Percentiles rank a stretch among this genome's conserved stretches.
These are phyloP conservation scores for Chrysanthemum seticuspe DNA, from an alignment of 129 eudicot species.

Conservation along the genomic window DNA sequence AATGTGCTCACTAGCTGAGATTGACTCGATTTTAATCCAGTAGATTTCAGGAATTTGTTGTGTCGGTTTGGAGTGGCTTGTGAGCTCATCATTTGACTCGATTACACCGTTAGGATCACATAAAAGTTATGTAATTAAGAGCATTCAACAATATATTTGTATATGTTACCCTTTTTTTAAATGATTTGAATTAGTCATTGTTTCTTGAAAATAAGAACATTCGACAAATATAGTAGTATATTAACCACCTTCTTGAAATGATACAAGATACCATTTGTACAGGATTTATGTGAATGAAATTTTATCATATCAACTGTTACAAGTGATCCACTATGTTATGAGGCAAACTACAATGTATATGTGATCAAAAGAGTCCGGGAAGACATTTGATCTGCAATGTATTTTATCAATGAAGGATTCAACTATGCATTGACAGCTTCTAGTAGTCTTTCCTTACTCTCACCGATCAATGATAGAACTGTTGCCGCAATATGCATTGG, in stretches of 20 bases:
- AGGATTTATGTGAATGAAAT: background rate
- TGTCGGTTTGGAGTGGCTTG: too few species aligned
- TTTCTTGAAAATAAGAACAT: background rate
- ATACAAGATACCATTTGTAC: background rate
- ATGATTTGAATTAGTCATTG: too few species aligned
- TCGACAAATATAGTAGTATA: background rate
- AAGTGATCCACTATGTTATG: conserved; percentile 1
- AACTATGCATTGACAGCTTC: conserved; percentile 27
- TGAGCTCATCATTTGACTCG: too few species aligned
- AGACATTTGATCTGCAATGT: background rate
- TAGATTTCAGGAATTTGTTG: too few species aligned
- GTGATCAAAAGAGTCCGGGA: conserved; percentile 3
- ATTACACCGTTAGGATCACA: too few species aligned
- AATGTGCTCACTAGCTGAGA: too few species aligned
- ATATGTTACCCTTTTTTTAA: too few species aligned
- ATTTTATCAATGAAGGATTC: background rate
- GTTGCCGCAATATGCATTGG: conserved; percentile 58
- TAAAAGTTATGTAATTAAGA: too few species aligned
- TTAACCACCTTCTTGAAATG: background rate
- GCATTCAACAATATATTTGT: too few species aligned
- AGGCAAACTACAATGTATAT: conserved; percentile 8
- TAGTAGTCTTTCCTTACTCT: conserved; percentile 30
- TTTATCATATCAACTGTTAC: background rate
- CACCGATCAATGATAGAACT: conserved; percentile 46
- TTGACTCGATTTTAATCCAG: too few species aligned